Evolutionary conservation across 768 basidiomycete species (phyloP), one percentile per base, ranked within the genome.

Genomic region (Cystobasidium ongulense): DNA sequence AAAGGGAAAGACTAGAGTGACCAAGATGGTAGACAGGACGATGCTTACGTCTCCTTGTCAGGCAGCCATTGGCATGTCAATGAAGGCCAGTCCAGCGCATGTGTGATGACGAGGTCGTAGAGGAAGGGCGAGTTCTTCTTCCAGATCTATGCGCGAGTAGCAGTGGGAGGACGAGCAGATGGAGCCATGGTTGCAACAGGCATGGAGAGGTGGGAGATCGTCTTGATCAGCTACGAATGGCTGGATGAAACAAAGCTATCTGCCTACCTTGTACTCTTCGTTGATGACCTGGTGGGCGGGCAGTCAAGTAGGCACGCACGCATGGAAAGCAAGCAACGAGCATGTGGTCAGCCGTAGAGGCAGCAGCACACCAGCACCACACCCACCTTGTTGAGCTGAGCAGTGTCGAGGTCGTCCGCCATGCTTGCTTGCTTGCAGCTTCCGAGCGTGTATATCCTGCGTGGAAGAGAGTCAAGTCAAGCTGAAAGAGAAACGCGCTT

Each of bases 51-150:
- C 82, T 97, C 91, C 81, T 88, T 89, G 84, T 99, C 96, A 0
- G 96, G 96, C 81, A 99, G 90, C 96, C 96, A 99, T 83, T 98
- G 96, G 81, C 91, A 93, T 3, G 96, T 99, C 79, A 99, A 81
- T 79, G 89, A 92, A 23, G 96, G 96, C 96, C 96, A 99, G 82
- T 96, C 92, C 63, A 98, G 85, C 36, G 95, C 95, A 80, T 98
- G 95, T 0, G 95, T 97, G 78, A 99, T 89, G 76, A 99, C 91
- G 27, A 95, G 85, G 82, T 99, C 96, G 81, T 99, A 99, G 17
- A 98, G 87, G 83, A 95, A 98, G 15, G 94, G 95, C 66, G 94
- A 92, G 82, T 94, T 95, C 77, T 79, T 78, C 76, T 77, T 78
- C 78, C 79, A 79, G 53, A 78, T 76, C 75, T 79, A 76, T 75